Conservation (phyloP, 1,284 basidiomycete genomes). For the Puccinia coronata region DNA sequence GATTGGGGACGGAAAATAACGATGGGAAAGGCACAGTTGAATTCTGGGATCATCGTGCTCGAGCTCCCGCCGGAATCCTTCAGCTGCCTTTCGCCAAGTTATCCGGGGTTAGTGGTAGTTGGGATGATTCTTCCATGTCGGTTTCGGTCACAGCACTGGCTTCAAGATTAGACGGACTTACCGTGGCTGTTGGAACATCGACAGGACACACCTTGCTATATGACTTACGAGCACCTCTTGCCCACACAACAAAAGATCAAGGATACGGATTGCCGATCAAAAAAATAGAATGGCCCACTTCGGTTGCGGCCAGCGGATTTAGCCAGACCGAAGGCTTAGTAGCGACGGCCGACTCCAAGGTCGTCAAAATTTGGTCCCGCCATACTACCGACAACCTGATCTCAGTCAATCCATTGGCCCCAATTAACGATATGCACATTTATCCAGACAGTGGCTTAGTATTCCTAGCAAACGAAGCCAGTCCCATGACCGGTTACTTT, state of each 20-base stretch:
- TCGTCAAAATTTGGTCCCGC: slow-evolving; percentile 92
- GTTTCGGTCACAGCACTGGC: slow-evolving; percentile 81
- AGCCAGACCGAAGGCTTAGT: slow-evolving; percentile 65
- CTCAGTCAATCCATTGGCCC: slow-evolving; percentile 84
- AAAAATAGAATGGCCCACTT: slow-evolving; percentile 76
- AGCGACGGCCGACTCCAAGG: slow-evolving; percentile 86
- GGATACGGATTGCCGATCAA: slow-evolving; percentile 92
- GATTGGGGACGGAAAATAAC: slow-evolving; percentile 73
- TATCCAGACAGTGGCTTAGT: slow-evolving; percentile 80
- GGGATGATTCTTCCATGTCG: slow-evolving; percentile 51
- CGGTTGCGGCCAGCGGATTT: slow-evolving; percentile 38
- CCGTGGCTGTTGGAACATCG: slow-evolving; percentile 89
- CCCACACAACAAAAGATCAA: slow-evolving; percentile 90
- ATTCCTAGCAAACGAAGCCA: slow-evolving; percentile 87
- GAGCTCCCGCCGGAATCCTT: slow-evolving; percentile 68
- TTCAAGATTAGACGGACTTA: slow-evolving; percentile 81
- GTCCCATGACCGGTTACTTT: slow-evolving; percentile 86
- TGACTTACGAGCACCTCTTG: slow-evolving; percentile 80
- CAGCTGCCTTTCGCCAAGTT: slow-evolving; percentile 57
- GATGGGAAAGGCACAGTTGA: slow-evolving; percentile 73
- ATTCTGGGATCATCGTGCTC: slow-evolving; percentile 91
- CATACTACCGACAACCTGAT: slow-evolving; percentile 77
- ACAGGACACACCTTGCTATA: slow-evolving; percentile 93
- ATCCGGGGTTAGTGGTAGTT: slow-evolving; percentile 62
- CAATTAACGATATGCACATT: slow-evolving; percentile 86